Evolutionary conservation across 2,329 filamentous ascomycete species (phyloP).

Genomic region (Endoconidiophora polonica): DNA sequence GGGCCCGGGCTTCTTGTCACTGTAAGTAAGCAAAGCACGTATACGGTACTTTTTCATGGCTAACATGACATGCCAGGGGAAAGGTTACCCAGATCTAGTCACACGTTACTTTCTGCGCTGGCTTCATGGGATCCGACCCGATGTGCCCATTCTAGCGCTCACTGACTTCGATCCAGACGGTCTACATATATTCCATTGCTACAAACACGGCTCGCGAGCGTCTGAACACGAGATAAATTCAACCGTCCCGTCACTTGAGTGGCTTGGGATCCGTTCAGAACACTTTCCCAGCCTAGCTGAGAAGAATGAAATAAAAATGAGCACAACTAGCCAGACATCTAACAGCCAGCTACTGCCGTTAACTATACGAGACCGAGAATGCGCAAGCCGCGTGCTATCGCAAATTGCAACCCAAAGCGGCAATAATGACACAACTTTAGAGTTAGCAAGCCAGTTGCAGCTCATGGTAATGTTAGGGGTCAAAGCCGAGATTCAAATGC

Average conservation of each 20-base stretch:
- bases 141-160: slow-evolving; percentile 43
- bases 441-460: slow-evolving; percentile 40
- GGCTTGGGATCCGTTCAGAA: slow-evolving; percentile 43
- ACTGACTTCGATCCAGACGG: slow-evolving; percentile 68
- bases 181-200: slow-evolving; percentile 55
- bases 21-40: slow-evolving; percentile 24
- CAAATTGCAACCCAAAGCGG: slow-evolving; percentile 14
- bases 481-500: slow-evolving; percentile 63
- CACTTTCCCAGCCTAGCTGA: slow-evolving; percentile 21
- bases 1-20: slow-evolving; percentile 52
- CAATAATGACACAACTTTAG: too few species aligned
- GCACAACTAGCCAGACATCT: not conserved
- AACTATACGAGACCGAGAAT: slow-evolving; percentile 38
- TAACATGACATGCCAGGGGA: slow-evolving; percentile 35
- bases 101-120: slow-evolving; percentile 48
- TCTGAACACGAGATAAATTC: slow-evolving; percentile 42
- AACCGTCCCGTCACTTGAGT: slow-evolving; percentile 35
- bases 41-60: not conserved
- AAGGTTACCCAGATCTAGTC: slow-evolving; percentile 64
- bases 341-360: slow-evolving; percentile 23
- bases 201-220: slow-evolving; percentile 50
- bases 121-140: slow-evolving; percentile 30
- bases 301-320: not conserved
- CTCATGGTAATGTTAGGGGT: slow-evolving; percentile 55
- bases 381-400: slow-evolving; percentile 36